Evolutionary conservation across 805 yeast species (phyloP).

Genomic region (Schwanniomyces yamadae): DNA sequence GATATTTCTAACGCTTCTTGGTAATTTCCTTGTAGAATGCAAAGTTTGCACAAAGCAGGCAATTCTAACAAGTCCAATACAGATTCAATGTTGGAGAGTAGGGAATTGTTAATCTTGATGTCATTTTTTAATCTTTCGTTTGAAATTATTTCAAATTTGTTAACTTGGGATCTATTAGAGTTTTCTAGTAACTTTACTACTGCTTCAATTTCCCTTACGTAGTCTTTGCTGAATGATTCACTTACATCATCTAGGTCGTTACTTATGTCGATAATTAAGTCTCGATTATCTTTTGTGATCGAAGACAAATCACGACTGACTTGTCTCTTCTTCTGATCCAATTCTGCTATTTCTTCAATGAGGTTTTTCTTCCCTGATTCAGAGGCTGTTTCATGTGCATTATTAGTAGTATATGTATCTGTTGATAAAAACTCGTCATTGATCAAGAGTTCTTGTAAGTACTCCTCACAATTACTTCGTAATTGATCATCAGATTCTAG

Average conservation of each 20-base stretch:
- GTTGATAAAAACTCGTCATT: constrained; percentile 49
- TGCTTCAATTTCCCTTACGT: constrained; percentile 13
- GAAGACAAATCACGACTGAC: constrained; percentile 47
- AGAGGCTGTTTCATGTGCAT: background rate
- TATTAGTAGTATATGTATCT: constrained; percentile 41
- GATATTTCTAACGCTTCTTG: constrained; percentile 87
- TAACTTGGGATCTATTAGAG: background rate
- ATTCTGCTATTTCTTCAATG: constrained; percentile 72
- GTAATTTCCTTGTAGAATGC: constrained; percentile 83
- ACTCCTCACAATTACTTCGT: constrained; percentile 21
- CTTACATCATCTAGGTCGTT: constrained; percentile 34
- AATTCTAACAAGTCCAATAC: constrained; percentile 77
- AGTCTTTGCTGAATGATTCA: constrained; percentile 19
- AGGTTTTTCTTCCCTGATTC: constrained; percentile 29
- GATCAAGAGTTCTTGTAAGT: constrained; percentile 43
- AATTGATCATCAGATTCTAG: constrained; percentile 20
- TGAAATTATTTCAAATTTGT: constrained; percentile 12
- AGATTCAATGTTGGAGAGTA: constrained; percentile 63
- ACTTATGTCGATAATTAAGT: constrained; percentile 44
- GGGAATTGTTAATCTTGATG: constrained; percentile 26
- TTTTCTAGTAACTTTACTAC: constrained; percentile 7
- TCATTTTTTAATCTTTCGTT: constrained; percentile 22
- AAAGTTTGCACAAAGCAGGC: constrained; percentile 79
- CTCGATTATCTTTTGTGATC: constrained; percentile 40
- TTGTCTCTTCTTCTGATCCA: constrained; percentile 54